Conservation (phyloP, 208 protist species). For the Trypanosoma vivax region DNA sequence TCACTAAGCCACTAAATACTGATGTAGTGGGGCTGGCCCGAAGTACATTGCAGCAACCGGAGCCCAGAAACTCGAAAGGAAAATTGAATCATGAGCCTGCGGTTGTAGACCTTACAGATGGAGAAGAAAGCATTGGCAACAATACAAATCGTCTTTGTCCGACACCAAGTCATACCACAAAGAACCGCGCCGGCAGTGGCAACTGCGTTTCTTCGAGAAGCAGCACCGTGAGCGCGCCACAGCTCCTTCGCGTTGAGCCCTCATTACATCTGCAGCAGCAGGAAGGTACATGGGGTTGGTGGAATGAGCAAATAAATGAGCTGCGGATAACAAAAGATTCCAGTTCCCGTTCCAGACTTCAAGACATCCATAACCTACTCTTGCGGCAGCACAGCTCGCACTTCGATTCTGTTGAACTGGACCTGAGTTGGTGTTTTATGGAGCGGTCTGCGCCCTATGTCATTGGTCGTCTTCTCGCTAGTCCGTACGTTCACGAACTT, state of each 20-base stretch:
- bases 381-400: constrained; percentile 48
- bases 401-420: constrained; percentile 49
- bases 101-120: too few species aligned
- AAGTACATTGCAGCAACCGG: too few species aligned
- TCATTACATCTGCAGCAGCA: constrained; percentile 19
- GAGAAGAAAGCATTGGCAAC: too few species aligned
- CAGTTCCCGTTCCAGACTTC: constrained; percentile 37
- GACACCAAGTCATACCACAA: neutral
- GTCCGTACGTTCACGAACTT: constrained; percentile 44
- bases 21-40: too few species aligned
- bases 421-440: constrained; percentile 74
- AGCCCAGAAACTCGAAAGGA: too few species aligned
- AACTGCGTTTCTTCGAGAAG: neutral
- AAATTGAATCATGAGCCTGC: too few species aligned
- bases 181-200: neutral
- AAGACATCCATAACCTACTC: constrained; percentile 55
- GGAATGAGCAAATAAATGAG: constrained; percentile 56
- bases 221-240: constrained; percentile 36
- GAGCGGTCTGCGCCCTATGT: constrained; percentile 70
- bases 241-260: constrained; percentile 53
- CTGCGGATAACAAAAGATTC: constrained; percentile 62
- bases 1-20: too few species aligned
- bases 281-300: constrained; percentile 66
- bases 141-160: too few species aligned
- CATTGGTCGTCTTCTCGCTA: constrained; percentile 51